phyloP scores from a whole-genome alignment of 305 asterid species.

The Fraxinus greggii region DNA sequence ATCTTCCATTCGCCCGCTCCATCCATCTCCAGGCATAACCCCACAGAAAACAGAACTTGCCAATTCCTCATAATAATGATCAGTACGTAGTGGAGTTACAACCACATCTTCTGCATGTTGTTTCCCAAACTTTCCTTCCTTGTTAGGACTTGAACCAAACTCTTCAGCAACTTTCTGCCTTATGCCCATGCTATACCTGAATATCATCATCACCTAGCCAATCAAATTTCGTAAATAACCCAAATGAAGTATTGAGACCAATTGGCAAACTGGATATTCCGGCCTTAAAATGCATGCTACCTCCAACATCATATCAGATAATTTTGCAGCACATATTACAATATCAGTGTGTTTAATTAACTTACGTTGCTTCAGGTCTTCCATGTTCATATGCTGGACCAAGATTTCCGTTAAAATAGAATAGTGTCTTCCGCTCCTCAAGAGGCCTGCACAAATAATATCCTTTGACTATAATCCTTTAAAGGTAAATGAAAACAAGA shows the following conservation, averaged over 20 bases:
- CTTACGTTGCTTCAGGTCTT: slow-evolving; percentile 95
- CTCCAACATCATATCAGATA: background rate
- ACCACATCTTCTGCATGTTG: slow-evolving; percentile 73
- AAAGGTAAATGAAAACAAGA: background rate
- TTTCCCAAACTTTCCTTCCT: slow-evolving; percentile 85
- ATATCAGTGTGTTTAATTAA: slow-evolving; percentile 17
- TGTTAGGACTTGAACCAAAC: slow-evolving; percentile 81
- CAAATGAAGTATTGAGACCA: background rate
- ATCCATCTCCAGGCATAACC: slow-evolving; percentile 99
- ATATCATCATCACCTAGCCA: slow-evolving; percentile 23
- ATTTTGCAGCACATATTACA: slow-evolving; percentile 7
- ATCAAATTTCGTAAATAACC: background rate
- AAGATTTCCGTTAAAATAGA: slow-evolving; percentile 92
- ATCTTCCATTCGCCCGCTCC: slow-evolving; percentile 99
- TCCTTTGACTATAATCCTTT: slow-evolving; percentile 5
- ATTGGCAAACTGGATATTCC: slow-evolving; percentile 1
- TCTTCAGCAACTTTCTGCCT: slow-evolving; percentile 92
- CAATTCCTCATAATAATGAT: slow-evolving; percentile 66
- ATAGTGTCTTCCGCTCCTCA: slow-evolving; percentile 61
- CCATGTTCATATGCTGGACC: slow-evolving; percentile 88
- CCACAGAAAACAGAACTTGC: slow-evolving; percentile 86
- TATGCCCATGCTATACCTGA: slow-evolving; percentile 99
- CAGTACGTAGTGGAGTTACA: slow-evolving; percentile 73
- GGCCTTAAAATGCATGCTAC: background rate
- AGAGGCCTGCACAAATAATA: slow-evolving; percentile 63